Conservation (phyloP, 2,329 filamentous ascomycete species). For the Nothophaeocryptopus gaeumannii region DNA sequence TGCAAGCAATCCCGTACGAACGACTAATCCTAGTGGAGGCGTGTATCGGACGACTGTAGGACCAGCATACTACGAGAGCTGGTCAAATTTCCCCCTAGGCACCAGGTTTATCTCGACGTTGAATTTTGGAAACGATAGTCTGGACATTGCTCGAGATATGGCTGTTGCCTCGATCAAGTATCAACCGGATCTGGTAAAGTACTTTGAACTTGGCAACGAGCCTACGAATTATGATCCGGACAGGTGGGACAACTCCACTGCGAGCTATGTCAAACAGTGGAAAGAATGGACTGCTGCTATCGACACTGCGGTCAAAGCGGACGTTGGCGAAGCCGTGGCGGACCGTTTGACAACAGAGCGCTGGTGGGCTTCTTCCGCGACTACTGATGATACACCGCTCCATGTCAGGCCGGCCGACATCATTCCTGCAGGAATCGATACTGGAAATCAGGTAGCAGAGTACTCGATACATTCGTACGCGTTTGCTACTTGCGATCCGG, state of each 20-base stretch:
- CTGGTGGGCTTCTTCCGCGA: conserved; percentile 33
- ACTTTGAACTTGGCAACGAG: conserved; percentile 34
- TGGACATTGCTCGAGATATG: conserved; percentile 29
- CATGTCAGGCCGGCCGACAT: conserved; percentile 30
- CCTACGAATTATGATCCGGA: conserved; percentile 29
- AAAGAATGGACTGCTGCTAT: conserved; percentile 30
- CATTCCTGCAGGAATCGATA: conserved; percentile 31
- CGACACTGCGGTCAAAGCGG: conserved; percentile 25
- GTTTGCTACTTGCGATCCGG: conserved; percentile 32
- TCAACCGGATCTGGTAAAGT: conserved; percentile 23
- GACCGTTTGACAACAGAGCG: conserved; percentile 14
- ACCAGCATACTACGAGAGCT: conserved; percentile 32
- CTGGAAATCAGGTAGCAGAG: conserved; percentile 25
- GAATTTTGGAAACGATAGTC: conserved; percentile 32
- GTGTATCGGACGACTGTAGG: conserved; percentile 32
- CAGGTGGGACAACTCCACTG: conserved; percentile 28
- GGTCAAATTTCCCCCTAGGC: conserved; percentile 31
- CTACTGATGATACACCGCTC: conserved; percentile 29
- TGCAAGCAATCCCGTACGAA: conserved; percentile 26
- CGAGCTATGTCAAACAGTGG: conserved; percentile 32
- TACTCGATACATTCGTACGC: conserved; percentile 34
- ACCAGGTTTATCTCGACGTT: conserved; percentile 32
- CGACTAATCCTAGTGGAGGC: conserved; percentile 26
- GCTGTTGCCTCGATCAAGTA: conserved; percentile 31
- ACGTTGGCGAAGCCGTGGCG: conserved; percentile 4